Percentiles rank a stretch among this genome's conserved stretches.
Conservation (phyloP, 306 rosid species). For the Quercus wislizeni region DNA sequence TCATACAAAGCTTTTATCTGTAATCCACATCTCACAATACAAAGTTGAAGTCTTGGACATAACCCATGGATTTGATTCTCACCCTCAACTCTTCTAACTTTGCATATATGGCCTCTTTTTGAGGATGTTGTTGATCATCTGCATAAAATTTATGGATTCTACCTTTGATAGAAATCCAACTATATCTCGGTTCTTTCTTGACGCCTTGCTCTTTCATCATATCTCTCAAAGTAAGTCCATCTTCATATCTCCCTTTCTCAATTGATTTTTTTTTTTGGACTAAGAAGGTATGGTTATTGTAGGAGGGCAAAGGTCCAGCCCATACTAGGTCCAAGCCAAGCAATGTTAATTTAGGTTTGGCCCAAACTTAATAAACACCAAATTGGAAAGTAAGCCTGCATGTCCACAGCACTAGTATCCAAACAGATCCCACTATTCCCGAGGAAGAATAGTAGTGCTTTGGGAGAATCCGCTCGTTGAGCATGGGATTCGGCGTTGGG, state of each 20-base stretch:
- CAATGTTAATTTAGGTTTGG: too few species aligned
- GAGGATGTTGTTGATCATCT: slow-evolving; percentile 59
- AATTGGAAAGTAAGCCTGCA: too few species aligned
- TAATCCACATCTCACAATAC: slow-evolving; percentile 10
- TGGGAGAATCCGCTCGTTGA: rapidly evolving
- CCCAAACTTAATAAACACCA: too few species aligned
- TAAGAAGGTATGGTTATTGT: too few species aligned
- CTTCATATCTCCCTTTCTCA: slow-evolving; percentile 45
- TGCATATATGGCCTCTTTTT: slow-evolving; percentile 47
- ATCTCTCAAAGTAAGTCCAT: slow-evolving; percentile 49
- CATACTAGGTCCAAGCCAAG: too few species aligned
- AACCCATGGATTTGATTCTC: slow-evolving; percentile 27
- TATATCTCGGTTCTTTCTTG: slow-evolving; percentile 62
- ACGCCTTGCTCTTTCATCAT: slow-evolving; percentile 63
- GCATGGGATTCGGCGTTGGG: too few species aligned
- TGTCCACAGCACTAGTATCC: rapidly evolving
- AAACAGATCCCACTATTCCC: too few species aligned
- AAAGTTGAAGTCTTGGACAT: slow-evolving; percentile 21
- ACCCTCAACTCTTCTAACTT: slow-evolving; percentile 44
- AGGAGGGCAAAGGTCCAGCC: too few species aligned
- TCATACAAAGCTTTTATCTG: slow-evolving; percentile 1
- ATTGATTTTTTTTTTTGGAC: neutral
- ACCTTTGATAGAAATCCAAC: slow-evolving; percentile 69
- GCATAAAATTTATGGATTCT: slow-evolving; percentile 60
- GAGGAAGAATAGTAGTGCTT: too few species aligned